phyloP scores from a whole-genome alignment of 495 filamentous ascomycete genomes.

The Aspergillus sparsus region DNA sequence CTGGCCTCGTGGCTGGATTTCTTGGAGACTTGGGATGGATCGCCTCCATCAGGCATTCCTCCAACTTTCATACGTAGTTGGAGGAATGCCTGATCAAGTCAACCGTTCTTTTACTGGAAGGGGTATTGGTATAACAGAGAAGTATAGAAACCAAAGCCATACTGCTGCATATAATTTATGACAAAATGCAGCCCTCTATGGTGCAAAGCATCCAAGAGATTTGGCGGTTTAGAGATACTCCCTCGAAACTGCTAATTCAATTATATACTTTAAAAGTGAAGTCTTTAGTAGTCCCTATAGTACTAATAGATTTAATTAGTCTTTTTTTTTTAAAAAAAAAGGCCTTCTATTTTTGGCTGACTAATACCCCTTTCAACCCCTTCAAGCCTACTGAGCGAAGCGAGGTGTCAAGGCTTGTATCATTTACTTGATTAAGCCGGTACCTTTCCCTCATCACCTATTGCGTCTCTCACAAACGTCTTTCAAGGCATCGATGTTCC shows the following conservation, averaged over 20 bases:
- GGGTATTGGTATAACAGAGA: constrained; percentile 1
- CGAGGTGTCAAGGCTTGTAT: background rate
- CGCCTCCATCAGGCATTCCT: background rate
- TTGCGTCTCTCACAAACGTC: background rate
- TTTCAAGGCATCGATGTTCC: background rate
- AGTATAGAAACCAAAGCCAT: background rate
- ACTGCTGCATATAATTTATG: background rate
- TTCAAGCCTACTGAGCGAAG: background rate
- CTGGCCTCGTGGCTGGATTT: background rate
- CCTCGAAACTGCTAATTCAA: no score
- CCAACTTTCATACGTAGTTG: background rate
- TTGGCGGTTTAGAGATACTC: no score
- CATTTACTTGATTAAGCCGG: constrained; percentile 1
- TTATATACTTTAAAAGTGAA: no score
- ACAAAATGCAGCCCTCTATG: background rate
- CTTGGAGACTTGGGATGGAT: constrained; percentile 1
- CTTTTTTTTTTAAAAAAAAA: no score
- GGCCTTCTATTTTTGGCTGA: no score
- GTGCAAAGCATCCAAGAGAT: background rate
- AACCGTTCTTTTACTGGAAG: constrained; percentile 1
- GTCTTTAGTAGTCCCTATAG: no score
- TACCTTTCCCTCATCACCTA: background rate
- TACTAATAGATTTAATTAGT: no score
- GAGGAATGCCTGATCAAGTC: background rate
- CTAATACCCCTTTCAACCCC: no score